Evolutionary conservation across 805 yeast species (phyloP).

Genomic region (Dipodascus albidus): DNA sequence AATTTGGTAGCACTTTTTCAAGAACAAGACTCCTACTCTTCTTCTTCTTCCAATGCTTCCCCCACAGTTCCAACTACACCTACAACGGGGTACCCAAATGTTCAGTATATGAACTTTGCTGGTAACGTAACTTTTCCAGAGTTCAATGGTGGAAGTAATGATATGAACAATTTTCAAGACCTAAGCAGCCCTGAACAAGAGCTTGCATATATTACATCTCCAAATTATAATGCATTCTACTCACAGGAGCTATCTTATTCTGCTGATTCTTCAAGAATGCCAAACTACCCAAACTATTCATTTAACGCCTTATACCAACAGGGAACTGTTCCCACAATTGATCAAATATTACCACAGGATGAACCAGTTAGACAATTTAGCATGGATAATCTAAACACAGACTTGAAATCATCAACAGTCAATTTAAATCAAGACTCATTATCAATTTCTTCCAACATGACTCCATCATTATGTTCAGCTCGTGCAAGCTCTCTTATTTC

Average conservation of each 20-base stretch:
- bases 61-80: constrained; percentile 2
- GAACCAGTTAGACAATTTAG: too few relatives aligned
- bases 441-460: neutral
- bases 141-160: neutral
- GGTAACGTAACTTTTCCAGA: neutral
- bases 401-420: neutral
- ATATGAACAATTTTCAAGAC: neutral
- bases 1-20: neutral
- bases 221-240: neutral
- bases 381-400: neutral
- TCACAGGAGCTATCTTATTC: neutral
- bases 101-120: neutral
- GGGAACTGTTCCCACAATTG: neutral
- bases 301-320: neutral
- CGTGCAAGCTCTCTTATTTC: neutral
- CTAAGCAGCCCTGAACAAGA: neutral
- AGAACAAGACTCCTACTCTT: neutral
- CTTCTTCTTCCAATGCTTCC: constrained; percentile 1
- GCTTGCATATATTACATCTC: neutral
- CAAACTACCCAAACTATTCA: neutral
- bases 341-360: neutral
- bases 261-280: neutral
- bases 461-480: neutral
- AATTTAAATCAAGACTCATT: neutral
- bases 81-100: neutral